phyloP scores from a whole-genome alignment of 805 yeast genomes.

The Schizosaccharomyces octosporus region DNA sequence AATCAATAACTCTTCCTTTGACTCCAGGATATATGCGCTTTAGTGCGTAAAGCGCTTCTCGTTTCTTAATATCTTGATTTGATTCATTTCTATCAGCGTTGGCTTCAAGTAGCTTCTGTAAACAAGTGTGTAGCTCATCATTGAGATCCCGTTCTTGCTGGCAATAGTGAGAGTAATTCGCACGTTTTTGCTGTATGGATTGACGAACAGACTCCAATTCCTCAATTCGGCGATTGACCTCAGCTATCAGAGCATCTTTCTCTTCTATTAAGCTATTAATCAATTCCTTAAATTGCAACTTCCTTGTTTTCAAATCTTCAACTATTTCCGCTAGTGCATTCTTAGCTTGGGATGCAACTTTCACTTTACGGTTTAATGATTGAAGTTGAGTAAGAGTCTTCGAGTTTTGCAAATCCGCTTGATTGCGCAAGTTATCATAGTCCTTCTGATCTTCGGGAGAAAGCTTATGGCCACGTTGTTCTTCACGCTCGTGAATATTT shows the following conservation, averaged over 20 bases:
- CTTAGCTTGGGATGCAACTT: not conserved
- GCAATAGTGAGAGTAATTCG: slow-evolving; percentile 7
- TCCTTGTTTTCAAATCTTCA: slow-evolving; percentile 6
- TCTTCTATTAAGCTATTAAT: slow-evolving; percentile 17
- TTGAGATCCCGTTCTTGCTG: slow-evolving; percentile 32
- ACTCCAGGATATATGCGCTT: slow-evolving; percentile 67
- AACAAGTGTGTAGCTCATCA: slow-evolving; percentile 32
- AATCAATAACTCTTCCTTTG: slow-evolving; percentile 52
- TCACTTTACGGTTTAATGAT: not conserved
- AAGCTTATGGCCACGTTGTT: slow-evolving; percentile 1
- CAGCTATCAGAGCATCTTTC: slow-evolving; percentile 11
- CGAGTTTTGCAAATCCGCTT: slow-evolving; percentile 5
- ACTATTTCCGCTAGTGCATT: slow-evolving; percentile 5
- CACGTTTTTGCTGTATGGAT: slow-evolving; percentile 3
- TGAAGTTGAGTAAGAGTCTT: not conserved
- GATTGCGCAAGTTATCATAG: slow-evolving; percentile 19
- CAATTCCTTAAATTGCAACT: slow-evolving; percentile 11
- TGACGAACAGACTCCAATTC: slow-evolving; percentile 9
- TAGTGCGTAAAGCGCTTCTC: slow-evolving; percentile 49
- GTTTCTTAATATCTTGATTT: slow-evolving; percentile 36
- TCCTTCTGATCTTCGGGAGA: slow-evolving; percentile 5
- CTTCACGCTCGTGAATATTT: slow-evolving; percentile 14
- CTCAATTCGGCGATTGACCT: slow-evolving; percentile 6
- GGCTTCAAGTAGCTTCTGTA: slow-evolving; percentile 40
- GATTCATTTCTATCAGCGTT: slow-evolving; percentile 58